Percentiles rank a stretch among this genome's conserved stretches.
These are phyloP conservation scores for Tothia fuscella DNA, from an alignment of 2,329 filamentous ascomycete species.

Conservation along the genomic window DNA sequence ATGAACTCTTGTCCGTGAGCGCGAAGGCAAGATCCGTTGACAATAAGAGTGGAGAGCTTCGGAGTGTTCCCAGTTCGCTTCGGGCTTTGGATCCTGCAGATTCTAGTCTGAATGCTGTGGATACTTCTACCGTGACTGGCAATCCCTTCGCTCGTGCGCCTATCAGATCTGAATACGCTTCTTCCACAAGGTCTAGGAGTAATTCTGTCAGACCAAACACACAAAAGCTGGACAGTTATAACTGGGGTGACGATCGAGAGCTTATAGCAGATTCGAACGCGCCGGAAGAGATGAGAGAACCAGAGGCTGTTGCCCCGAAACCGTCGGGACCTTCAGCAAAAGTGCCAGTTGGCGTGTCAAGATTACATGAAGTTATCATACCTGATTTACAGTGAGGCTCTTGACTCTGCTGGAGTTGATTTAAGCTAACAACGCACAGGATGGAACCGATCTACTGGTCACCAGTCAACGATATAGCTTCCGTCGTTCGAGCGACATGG, in stretches of 20 bases:
- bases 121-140: conserved; percentile 27
- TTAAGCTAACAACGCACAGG: conserved; percentile 27
- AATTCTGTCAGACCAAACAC: conserved; percentile 4
- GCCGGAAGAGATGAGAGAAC: conserved; percentile 12
- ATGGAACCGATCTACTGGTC: conserved; percentile 99
- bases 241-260: conserved; percentile 29
- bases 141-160: conserved; percentile 41
- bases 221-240: conserved; percentile 31
- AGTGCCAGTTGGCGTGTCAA: conserved; percentile 79
- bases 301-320: conserved; percentile 4
- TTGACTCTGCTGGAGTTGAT: conserved; percentile 12
- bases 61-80: conserved; percentile 8
- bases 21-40: conserved; percentile 5
- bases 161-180: conserved; percentile 25
- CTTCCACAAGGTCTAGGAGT: conserved; percentile 10
- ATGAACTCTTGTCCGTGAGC: not conserved
- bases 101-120: conserved; percentile 10
- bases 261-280: conserved; percentile 13
- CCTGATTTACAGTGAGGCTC: conserved; percentile 50
- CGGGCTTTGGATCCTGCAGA: conserved; percentile 8
- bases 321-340: conserved; percentile 35
- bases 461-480: conserved; percentile 76
- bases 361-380: conserved; percentile 77
- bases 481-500: conserved; percentile 82
- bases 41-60: conserved; percentile 1